These are phyloP conservation scores for Xylaria arbuscula DNA, from an alignment of 2,329 filamentous ascomycete species.

Conservation along the genomic window DNA sequence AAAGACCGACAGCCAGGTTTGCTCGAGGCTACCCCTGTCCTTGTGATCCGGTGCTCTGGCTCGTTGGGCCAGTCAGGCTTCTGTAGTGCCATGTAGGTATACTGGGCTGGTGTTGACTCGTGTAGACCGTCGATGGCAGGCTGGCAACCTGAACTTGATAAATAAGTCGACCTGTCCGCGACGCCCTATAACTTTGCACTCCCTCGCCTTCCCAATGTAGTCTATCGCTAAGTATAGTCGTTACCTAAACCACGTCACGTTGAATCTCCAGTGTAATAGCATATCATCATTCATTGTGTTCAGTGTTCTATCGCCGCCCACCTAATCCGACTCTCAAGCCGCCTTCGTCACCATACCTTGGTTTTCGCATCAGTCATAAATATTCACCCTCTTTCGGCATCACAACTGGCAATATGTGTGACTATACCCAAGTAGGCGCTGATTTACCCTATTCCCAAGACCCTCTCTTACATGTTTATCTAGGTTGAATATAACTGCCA, in stretches of 20 bases:
- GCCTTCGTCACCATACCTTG: neutral
- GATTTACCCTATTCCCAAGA: neutral
- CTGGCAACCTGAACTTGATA: conserved; percentile 28
- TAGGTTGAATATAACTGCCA: conserved; percentile 51
- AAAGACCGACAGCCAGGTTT: conserved; percentile 29
- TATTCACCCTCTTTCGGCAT: conserved; percentile 1
- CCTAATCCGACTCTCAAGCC: neutral
- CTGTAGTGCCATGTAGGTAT: conserved; percentile 2
- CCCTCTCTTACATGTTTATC: conserved; percentile 19
- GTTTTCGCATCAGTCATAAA: neutral
- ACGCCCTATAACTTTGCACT: conserved; percentile 7
- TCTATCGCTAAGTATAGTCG: conserved; percentile 11
- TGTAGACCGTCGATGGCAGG: conserved; percentile 4
- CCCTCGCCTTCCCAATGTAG: conserved; percentile 13
- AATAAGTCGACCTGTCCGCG: conserved; percentile 29
- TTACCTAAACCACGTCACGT: conserved; percentile 4
- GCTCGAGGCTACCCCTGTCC: conserved; percentile 31
- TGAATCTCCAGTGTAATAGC: conserved; percentile 1
- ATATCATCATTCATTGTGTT: neutral
- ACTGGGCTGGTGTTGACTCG: neutral
- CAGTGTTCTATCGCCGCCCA: neutral
- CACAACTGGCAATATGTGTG: conserved; percentile 45
- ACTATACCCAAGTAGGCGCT: conserved; percentile 50
- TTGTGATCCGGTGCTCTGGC: conserved; percentile 30
- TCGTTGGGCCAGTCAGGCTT: conserved; percentile 17